Evolutionary conservation across 768 basidiomycete species (phyloP).

Genomic region (Boletus tomentosulus): DNA sequence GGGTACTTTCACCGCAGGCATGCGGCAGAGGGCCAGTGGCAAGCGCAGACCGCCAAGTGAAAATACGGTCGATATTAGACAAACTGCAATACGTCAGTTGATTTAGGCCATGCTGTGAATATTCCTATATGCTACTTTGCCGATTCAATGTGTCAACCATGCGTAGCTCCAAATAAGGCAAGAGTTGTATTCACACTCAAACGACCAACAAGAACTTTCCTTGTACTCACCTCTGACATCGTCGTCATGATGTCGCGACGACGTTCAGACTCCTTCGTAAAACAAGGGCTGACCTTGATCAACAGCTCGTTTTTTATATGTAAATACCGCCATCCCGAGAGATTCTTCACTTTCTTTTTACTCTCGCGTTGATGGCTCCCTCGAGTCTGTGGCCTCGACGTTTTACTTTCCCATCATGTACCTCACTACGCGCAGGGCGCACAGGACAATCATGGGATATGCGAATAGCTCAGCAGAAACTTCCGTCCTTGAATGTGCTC

Average conservation of each 20-base stretch:
- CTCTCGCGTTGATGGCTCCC: conserved; percentile 17
- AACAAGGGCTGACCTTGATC: conserved; percentile 19
- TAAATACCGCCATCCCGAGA: conserved; percentile 15
- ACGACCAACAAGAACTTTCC: conserved; percentile 13
- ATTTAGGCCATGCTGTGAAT: no score
- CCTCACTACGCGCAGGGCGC: conserved; percentile 7
- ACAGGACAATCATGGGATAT: conserved; percentile 23
- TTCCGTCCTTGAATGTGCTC: conserved; percentile 30
- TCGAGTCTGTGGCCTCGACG: conserved; percentile 21
- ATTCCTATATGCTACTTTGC: no score
- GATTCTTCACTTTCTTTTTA: conserved; percentile 1
- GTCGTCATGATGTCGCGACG: conserved; percentile 23
- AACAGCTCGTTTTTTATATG: conserved; percentile 10
- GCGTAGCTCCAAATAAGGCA: conserved; percentile 12
- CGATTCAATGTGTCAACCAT: no score
- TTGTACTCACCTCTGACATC: conserved; percentile 18
- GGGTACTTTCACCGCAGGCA: no score
- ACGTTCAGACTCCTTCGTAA: conserved; percentile 9
- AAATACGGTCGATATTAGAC: no score
- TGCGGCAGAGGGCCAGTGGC: no score
- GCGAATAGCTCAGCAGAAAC: conserved; percentile 20
- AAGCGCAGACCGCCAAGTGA: no score
- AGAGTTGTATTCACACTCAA: conserved; percentile 19
- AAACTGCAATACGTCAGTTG: no score
- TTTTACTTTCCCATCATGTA: conserved; percentile 19